Evolutionary conservation across 1,284 basidiomycete genomes (phyloP), one percentile per base, ranked within the genome.

Genomic region (Melampsora abietis-canadensis): DNA sequence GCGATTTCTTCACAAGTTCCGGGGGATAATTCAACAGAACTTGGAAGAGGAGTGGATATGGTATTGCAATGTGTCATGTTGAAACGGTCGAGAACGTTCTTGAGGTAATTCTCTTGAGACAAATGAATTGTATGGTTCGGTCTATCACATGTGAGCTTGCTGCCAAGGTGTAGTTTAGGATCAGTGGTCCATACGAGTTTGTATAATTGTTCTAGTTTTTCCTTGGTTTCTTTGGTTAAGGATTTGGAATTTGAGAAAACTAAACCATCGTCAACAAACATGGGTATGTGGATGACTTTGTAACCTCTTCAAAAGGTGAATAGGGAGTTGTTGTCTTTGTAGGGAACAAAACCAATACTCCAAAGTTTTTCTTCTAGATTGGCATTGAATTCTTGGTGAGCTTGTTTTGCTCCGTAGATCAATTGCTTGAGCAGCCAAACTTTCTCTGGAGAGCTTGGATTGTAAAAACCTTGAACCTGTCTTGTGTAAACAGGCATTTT

Each of bases 381-480:
- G 8, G 8, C 40, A 5, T 64, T 64, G 31, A 64, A 66, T 47
- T 66, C 27, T 2, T 6, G 64, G 47, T 44, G 64, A 46, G 64
- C 64, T 30, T 66, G 31, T 44, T 48, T 7, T 10, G 64, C 47
- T 8, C 64, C 64, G 47, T 66, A 66, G 3, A 66, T 17, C 1
- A 37, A 66, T 27, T 66, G 19, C 3, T 66, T 47, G 44, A 66
- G 65, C 0, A 21, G 2, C 46, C 37, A 47, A 1, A 66, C 21
- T 19, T 51, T 30, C 44, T 14, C 46, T 21, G 63, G 37, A 40
- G 4, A 44, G 1, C 4, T 37, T 4, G 6, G 63, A 34, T 65
- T 44, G 30, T 65, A 21, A 10, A 65, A 65, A 65, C 63, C 63
- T 37, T 31, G 30, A 4, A 65, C 63, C 10, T 27, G 27, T 27